Conservation (phyloP, 306 rosid species). For the Pterocarpus santalinus region DNA sequence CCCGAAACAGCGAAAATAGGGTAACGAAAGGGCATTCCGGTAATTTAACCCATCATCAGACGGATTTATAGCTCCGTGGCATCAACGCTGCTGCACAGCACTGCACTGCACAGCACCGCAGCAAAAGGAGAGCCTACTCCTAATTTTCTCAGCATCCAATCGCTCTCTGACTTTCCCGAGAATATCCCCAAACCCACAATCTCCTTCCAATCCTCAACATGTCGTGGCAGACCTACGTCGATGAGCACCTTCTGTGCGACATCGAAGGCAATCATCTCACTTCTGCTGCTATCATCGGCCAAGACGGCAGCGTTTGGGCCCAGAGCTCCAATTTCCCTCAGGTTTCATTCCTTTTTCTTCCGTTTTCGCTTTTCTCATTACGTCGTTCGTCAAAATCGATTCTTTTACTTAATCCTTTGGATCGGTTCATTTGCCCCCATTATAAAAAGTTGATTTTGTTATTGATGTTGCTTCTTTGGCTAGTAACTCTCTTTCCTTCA, state of each 20-base stretch:
- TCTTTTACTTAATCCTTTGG: neutral
- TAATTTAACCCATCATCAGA: neutral
- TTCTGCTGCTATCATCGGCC: slow-evolving; percentile 84
- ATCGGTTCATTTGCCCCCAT: neutral
- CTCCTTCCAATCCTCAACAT: slow-evolving; percentile 39
- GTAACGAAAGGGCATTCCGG: slow-evolving; percentile 44
- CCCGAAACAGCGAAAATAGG: slow-evolving; percentile 48
- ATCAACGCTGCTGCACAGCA: slow-evolving; percentile 40
- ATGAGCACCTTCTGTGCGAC: slow-evolving; percentile 86
- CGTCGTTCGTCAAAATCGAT: neutral
- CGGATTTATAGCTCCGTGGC: slow-evolving; percentile 40
- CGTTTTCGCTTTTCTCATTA: neutral
- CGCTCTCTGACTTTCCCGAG: slow-evolving; percentile 22
- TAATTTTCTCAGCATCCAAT: slow-evolving; percentile 33
- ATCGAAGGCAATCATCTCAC: slow-evolving; percentile 74
- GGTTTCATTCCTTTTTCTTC: slow-evolving; percentile 43
- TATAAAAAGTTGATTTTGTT: neutral
- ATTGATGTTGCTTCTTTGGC: neutral
- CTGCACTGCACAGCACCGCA: slow-evolving; percentile 1
- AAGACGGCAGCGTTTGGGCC: slow-evolving; percentile 90
- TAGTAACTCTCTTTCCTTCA: neutral
- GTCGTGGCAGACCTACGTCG: slow-evolving; percentile 97
- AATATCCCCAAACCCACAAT: slow-evolving; percentile 7
- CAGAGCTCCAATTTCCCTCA: slow-evolving; percentile 87
- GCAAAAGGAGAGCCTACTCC: neutral